Base-by-base conservation (phyloP, 1,139 yeast genomes). In the Saccharomyces uvarum region DNA sequence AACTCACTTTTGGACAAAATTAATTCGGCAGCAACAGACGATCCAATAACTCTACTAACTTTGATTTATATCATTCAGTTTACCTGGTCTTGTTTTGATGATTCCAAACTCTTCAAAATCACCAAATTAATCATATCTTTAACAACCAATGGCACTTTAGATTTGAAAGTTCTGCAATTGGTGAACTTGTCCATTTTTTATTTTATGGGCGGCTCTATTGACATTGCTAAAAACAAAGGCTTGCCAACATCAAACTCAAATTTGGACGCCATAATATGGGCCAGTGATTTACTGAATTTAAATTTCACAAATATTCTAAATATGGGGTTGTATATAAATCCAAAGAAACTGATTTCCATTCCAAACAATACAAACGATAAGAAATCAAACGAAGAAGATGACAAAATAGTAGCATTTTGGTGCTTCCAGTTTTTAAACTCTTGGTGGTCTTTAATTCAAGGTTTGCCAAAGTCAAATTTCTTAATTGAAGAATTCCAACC, bases 381-480 rank as follows among this genome's bases (percentile, higher is more conserved):
- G 24, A 42, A 44, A 46, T 19, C 21, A 46, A 24, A 50, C 13
- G 26, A 44, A 26, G 58, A 57, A 27, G 52, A 53, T 7, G 47
- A 32, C 31, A 53, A 52, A 29, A 47, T 57, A 26, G 61, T 63
- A 2, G 53, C 67, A 1, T 67, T 65, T 50, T 67, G 70, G 68
- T 61, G 62, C 31, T 65, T 62, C 46, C 68, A 67, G 53, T 64
- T 65, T 50, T 57, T 67, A 47, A 61, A 60, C 31, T 59, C 67
- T 3, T 65, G 69, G 69, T 65, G 67, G 66, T 57, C 63, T 7
- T 53, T 66, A 41, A 53, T 66, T 4, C 65, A 64, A 49, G 70
- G 70, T 6, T 51, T 62, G 29, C 71, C 71, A 27, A 65, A 65
- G 55, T 53, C 61, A 7, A 65, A 67, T 48, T 65, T 65, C 51